phyloP scores from a whole-genome alignment of 1,284 basidiomycete genomes.

The Papiliotrema flavescens region DNA sequence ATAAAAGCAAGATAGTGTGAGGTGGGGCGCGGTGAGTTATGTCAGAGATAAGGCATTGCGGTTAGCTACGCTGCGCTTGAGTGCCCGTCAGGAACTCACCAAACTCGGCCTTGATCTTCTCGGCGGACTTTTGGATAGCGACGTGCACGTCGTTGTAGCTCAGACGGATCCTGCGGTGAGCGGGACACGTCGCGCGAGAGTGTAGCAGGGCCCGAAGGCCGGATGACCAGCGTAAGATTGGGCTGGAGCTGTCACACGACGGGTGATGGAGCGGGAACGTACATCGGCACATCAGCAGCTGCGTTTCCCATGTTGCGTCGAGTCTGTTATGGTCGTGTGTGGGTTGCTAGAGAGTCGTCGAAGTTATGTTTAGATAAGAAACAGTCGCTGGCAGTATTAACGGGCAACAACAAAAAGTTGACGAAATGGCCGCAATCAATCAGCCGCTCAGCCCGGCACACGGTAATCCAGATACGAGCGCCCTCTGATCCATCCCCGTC shows the following conservation, averaged over 20 bases:
- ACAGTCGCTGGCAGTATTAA: too few relatives aligned
- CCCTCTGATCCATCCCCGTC: background rate
- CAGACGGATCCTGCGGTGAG: slow-evolving; percentile 31
- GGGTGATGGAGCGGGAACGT: background rate
- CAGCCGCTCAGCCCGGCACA: too few relatives aligned
- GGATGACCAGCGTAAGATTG: too few relatives aligned
- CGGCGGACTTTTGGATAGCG: slow-evolving; percentile 42
- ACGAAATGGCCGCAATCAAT: too few relatives aligned
- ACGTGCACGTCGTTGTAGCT: slow-evolving; percentile 50
- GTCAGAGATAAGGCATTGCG: background rate
- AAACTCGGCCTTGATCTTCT: slow-evolving; percentile 46
- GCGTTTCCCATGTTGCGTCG: slow-evolving; percentile 19
- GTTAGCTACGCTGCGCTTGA: background rate
- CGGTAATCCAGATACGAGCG: too few relatives aligned
- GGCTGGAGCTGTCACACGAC: background rate
- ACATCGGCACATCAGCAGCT: slow-evolving; percentile 21
- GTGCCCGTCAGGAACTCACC: slow-evolving; percentile 22
- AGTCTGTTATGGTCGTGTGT: background rate
- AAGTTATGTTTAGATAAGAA: too few relatives aligned
- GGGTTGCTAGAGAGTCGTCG: background rate
- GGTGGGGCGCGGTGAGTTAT: background rate
- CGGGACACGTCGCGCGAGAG: too few relatives aligned
- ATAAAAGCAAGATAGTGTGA: background rate
- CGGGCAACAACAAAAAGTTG: background rate
- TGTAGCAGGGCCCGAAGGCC: too few relatives aligned